Base-by-base conservation (phyloP, 2,329 filamentous ascomycete genomes). In the Ustilaginoidea virens region DNA sequence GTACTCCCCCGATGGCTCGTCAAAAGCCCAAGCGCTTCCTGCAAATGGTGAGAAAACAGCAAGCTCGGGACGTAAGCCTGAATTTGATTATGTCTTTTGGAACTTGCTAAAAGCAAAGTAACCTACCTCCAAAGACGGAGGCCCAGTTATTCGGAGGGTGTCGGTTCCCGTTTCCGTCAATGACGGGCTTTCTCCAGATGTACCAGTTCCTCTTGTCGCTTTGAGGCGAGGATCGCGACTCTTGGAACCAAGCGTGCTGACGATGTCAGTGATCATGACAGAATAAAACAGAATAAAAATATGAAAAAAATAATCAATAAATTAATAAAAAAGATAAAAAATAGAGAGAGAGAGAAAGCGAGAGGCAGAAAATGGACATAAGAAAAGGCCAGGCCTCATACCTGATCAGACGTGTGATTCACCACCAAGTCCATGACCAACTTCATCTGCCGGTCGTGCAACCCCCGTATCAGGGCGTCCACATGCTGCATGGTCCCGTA, bases 341-440 rank as follows among this genome's bases (percentile, higher is more conserved):
- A n/a, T n/a, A n/a, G n/a, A n/a, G n/a, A n/a, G n/a, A n/a, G n/a
- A n/a, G n/a, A n/a, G n/a, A n/a, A n/a, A n/a, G n/a, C n/a, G n/a
- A n/a, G n/a, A n/a, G n/a, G n/a, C n/a, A n/a, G n/a, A n/a, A n/a
- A n/a, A n/a, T n/a, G n/a, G n/a, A n/a, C n/a, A n/a, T n/a, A n/a
- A n/a, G n/a, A n/a, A n/a, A n/a, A n/a, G n/a, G n/a, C n/a, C n/a
- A n/a, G n/a, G n/a, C n/a, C n/a, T n/a, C n/a, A n/a, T n/a, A n/a
- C n/a, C n/a, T n/a, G n/a, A n/a, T 61, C 50, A 24, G 51, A 58
- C 1, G 76, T 82, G 46, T 85, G 78, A 36, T 82, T 83, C 30
- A 81, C 67, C 2, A 83, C 79, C 7, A 83, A 53, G 41, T 83
- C 78, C 39, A 82, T 64, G 14, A 83, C 63, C 8, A 83, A 55